Evolutionary conservation across 345 rosid species (phyloP).

Genomic region (Moricandia moricandioides): DNA sequence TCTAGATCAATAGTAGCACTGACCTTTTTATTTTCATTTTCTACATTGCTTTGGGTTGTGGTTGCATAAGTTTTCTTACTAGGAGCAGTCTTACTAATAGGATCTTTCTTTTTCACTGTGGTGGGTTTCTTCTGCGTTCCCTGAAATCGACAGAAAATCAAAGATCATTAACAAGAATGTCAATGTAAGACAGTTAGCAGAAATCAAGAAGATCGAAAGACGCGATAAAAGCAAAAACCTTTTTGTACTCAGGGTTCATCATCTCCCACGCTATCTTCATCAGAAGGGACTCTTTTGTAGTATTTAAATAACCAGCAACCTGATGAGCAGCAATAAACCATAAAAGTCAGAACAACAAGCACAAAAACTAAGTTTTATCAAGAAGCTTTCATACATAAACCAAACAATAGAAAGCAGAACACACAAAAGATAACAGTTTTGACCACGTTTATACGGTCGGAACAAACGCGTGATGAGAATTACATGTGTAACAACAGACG

Average conservation of each 20-base stretch:
- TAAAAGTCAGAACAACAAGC: background rate
- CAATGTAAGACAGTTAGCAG: background rate
- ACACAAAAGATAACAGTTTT: too few species aligned
- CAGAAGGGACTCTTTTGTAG: slow-evolving; percentile 10
- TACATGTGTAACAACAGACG: slow-evolving; percentile 24
- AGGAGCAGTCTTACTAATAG: slow-evolving; percentile 25
- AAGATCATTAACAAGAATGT: background rate
- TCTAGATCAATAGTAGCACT: background rate
- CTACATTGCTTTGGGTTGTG: slow-evolving; percentile 12
- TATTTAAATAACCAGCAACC: slow-evolving; percentile 28
- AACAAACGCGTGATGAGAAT: background rate
- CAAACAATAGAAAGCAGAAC: background rate
- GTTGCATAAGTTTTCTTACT: slow-evolving; percentile 10
- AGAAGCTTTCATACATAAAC: background rate
- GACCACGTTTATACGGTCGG: too few species aligned
- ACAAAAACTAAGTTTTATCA: background rate
- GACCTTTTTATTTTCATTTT: slow-evolving; percentile 28
- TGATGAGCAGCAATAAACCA: slow-evolving; percentile 14
- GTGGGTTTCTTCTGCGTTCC: slow-evolving; percentile 19
- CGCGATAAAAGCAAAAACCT: slow-evolving; percentile 20
- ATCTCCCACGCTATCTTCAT: slow-evolving; percentile 37
- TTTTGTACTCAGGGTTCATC: slow-evolving; percentile 32
- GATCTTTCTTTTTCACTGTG: slow-evolving; percentile 25
- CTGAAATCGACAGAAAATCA: slow-evolving; percentile 12
- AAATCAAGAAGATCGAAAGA: background rate